Base-by-base conservation (phyloP, 148 eudicot genomes). In the Oxyria digyna region DNA sequence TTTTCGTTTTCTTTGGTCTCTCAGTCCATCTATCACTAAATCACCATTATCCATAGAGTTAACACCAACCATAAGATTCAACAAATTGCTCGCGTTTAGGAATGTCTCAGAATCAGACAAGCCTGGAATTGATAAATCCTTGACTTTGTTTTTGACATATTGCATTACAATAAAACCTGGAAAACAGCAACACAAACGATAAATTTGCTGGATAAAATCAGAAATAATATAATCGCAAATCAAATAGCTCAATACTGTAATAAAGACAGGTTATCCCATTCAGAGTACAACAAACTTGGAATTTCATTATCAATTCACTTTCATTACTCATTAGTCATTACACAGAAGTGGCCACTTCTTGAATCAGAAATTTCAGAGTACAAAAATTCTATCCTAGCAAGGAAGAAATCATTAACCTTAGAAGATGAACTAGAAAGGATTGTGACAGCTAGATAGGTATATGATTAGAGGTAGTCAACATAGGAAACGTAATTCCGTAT, bases 111-210 rank as follows among this genome's bases (percentile, higher is more conserved):
- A 76, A 32, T 72, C 77, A n/a, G 42, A 70, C 75, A 76, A 67
- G 69, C 71, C 75, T 17, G 81, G 76, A 74, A 63, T 67, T 54
- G 80, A 72, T 46, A 32, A 62, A 54, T 77, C 81, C 69, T 75
- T 74, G 26, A 81, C 62, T 50, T 77, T 65, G 38, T 73, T 83
- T 78, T 78, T 83, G 24, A 74, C 74, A 74, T 74, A 52, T 32
- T 81, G 82, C 85, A 85, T 76, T 67, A 83, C 62, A 67, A 76
- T 67, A 69, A 67, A 83, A 31, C 83, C 89, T 85, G 79, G 31
- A 69, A 8, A 71, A 31, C 33, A 46, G 7, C 11, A 4, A 17
- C 14, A 42, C 5, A 23, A 29, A 59, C 18, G 50, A 11, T 35
- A 31, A 46, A 1, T 8, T 29, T 14, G 55, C 23, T 52, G 17